phyloP scores from a whole-genome alignment of 345 rosid genomes.

The Eucalyptus cloeziana region DNA sequence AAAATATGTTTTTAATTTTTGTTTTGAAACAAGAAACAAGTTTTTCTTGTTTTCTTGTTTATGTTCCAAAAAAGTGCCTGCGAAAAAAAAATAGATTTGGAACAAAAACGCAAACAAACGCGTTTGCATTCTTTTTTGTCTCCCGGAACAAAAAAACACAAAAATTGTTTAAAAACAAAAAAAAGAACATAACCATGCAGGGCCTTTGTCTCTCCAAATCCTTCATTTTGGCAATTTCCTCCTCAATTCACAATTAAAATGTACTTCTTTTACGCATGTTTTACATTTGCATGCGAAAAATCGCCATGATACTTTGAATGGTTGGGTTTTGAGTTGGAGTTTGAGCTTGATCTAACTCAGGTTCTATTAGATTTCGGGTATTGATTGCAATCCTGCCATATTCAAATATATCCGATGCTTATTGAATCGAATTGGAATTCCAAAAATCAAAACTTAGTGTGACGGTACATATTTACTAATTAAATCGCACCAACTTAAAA shows the following conservation, averaged over 20 bases:
- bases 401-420: background rate
- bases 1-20: too few relatives aligned
- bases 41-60: too few relatives aligned
- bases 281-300: background rate
- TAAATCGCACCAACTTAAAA: background rate
- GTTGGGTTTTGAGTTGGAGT: background rate
- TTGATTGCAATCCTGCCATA: accelerated
- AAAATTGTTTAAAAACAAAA: too few relatives aligned
- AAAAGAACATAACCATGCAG: too few relatives aligned
- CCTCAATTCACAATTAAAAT: background rate
- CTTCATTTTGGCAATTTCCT: background rate
- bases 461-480: background rate
- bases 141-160: too few relatives aligned
- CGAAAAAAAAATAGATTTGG: too few relatives aligned
- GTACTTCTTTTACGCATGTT: background rate
- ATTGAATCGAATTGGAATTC: background rate
- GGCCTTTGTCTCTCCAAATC: background rate
- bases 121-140: too few relatives aligned
- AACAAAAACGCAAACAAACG: too few relatives aligned
- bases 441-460: background rate
- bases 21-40: too few relatives aligned
- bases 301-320: accelerated
- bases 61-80: too few relatives aligned
- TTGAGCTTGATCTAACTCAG: background rate
- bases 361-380: background rate